Conservation (phyloP, 2,329 filamentous ascomycete genomes). For the Fusarium sp. region DNA sequence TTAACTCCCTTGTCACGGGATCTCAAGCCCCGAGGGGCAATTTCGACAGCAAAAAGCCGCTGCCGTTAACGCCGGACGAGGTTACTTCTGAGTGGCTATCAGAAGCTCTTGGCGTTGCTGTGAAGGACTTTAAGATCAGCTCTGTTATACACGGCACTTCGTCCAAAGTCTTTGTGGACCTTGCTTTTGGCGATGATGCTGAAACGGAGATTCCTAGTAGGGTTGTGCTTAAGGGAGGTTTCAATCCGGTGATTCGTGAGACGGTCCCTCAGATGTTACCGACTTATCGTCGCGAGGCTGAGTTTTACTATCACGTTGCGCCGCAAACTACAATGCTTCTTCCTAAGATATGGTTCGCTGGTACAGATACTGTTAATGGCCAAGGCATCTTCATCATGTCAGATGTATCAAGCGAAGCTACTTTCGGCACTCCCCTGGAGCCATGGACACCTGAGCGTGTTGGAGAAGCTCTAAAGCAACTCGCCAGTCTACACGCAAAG, state of each 20-base stretch:
- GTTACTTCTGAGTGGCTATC: background rate
- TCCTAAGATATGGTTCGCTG: background rate
- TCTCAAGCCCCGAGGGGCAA: background rate
- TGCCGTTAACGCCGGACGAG: background rate
- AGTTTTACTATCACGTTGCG: background rate
- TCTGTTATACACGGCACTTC: constrained; percentile 1
- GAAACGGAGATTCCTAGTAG: background rate
- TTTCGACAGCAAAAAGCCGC: background rate
- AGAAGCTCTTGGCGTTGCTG: background rate
- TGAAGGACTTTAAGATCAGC: background rate
- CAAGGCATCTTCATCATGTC: constrained; percentile 1
- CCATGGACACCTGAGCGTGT: background rate
- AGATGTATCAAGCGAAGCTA: background rate
- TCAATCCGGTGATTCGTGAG: background rate
- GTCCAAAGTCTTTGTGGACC: background rate
- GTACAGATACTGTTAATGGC: background rate
- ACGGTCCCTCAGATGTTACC: background rate
- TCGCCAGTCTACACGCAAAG: background rate
- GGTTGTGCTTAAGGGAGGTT: background rate
- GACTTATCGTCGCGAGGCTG: background rate
- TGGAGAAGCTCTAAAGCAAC: background rate
- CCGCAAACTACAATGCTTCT: background rate
- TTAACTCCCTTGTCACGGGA: background rate
- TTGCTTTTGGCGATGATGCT: background rate
- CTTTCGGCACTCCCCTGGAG: background rate